A percentile compares a stretch with the other conserved stretches of the same genome.
phyloP scores from a whole-genome alignment of 176 grass and related monocot genomes.

The Oropetium thomaeum region DNA sequence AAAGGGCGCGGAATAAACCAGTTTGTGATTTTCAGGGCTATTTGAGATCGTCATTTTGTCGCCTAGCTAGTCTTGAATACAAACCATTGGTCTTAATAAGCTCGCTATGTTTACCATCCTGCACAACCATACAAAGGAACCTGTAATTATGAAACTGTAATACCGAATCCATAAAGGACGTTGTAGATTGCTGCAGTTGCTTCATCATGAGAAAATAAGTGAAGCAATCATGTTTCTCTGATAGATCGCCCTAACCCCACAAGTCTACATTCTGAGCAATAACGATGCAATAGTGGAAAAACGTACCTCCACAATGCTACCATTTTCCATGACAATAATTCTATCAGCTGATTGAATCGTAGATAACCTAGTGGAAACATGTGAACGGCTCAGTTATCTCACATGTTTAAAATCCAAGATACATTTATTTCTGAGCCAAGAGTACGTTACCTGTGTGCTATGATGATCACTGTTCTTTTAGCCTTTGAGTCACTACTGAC shows the following conservation, averaged over 20 bases:
- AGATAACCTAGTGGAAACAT: constrained; percentile 55
- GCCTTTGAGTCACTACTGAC: constrained; percentile 46
- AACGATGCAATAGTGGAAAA: not conserved
- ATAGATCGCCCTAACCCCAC: not conserved
- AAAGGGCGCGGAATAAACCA: constrained; percentile 22
- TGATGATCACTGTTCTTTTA: constrained; percentile 82
- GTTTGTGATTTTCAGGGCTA: constrained; percentile 31
- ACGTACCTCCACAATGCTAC: constrained; percentile 83
- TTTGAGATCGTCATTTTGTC: constrained; percentile 65
- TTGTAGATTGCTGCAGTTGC: not conserved
- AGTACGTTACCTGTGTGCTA: constrained; percentile 80
- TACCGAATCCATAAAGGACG: not conserved
- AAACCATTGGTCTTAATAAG: constrained; percentile 78
- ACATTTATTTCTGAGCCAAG: constrained; percentile 9
- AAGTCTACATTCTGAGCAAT: not conserved
- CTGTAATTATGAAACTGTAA: not conserved
- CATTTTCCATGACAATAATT: constrained; percentile 91
- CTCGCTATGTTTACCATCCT: constrained; percentile 79
- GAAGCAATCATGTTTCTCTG: not conserved
- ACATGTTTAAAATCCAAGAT: constrained; percentile 16
- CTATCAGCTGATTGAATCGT: constrained; percentile 91
- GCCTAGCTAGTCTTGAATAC: constrained; percentile 81
- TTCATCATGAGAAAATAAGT: not conserved
- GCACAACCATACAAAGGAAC: constrained; percentile 27
- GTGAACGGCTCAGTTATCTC: not conserved